Evolutionary conservation across 2,329 filamentous ascomycete genomes (phyloP), one percentile per base, ranked within the genome.

Genomic region (Neophaeococcomyces aloes): DNA sequence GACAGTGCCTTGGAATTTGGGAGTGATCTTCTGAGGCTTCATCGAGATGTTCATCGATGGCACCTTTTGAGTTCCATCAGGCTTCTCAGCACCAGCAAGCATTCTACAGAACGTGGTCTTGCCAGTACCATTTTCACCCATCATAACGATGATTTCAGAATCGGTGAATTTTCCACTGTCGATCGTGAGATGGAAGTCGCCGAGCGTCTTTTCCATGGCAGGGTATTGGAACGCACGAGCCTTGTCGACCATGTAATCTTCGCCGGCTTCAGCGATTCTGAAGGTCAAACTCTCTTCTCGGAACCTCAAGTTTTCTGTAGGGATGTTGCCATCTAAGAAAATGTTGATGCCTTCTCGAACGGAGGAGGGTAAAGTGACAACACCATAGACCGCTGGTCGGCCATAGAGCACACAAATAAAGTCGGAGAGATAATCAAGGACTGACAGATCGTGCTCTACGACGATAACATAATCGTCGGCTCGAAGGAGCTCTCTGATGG

Each of bases 281-380:
- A 98, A 98, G 38, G 89, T 91, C 50, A 98, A 72, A 46, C 87
- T 94, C 62, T 98, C 91, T 46, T 96, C 88, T 59, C 91, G 83
- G 83, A 98, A 96, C 57, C 91, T 87, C 69, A 98, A 67, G 69
- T 98, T 98, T 70, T 98, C 91, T 2, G 91, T 96, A 15, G 91
- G 91, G 47, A 96, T 94, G 66, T 96, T 87, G 53, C 91, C 91
- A 58, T 98, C 91, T 44, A 98, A 74, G 80, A 96, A 98, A 63
- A 96, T 94, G 64, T 95, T 96, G 79, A 96, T 95, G 66, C 88
- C 91, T 77, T 98, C 91, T 61, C 91, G 86, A 48, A 98, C 91
- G 3, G 91, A 96, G 58, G 91, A 77, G 39, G 91, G 91, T 17
- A 96, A 77, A 19, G 91, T 96, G 38, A 98, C 91, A 39, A 98